A percentile compares a stretch with the other conserved stretches of the same genome.
Evolutionary conservation across 371 early-diverging fungal genomes (phyloP).

Genomic region (Ordospora pajunii): DNA sequence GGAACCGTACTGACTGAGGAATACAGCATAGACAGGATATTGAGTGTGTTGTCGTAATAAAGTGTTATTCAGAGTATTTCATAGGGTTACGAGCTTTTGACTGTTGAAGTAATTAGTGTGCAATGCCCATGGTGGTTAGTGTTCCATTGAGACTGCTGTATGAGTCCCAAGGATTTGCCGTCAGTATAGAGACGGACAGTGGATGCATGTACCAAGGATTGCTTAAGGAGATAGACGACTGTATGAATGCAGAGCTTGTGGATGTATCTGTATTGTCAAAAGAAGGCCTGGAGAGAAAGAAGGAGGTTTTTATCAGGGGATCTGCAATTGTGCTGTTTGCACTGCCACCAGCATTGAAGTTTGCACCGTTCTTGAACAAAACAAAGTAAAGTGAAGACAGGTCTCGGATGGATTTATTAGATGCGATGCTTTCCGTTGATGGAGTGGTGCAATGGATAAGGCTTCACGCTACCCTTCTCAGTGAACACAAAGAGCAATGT

Average conservation of each 20-base stretch:
- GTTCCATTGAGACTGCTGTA: conserved; percentile 71
- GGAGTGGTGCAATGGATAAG: no score
- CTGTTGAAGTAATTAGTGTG: no score
- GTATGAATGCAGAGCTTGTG: conserved; percentile 86
- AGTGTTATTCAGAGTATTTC: no score
- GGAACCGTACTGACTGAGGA: no score
- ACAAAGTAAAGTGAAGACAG: neutral
- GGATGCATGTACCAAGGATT: conserved; percentile 82
- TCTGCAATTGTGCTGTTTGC: conserved; percentile 83
- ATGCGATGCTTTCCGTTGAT: no score
- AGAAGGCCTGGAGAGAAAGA: conserved; percentile 77
- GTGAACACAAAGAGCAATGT: conserved; percentile 20
- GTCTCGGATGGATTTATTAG: neutral
- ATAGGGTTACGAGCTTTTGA: no score
- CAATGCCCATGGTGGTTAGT: conserved; percentile 67
- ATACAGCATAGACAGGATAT: no score
- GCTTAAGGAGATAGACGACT: conserved; percentile 86
- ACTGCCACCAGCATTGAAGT: conserved; percentile 90
- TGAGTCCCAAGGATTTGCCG: conserved; percentile 84
- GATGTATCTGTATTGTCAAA: conserved; percentile 79
- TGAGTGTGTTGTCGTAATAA: no score
- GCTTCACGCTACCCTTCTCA: conserved; percentile 12
- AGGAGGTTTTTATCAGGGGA: conserved; percentile 87
- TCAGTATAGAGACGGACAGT: conserved; percentile 81
- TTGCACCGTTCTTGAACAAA: conserved; percentile 77